phyloP scores from a whole-genome alignment of 2,329 filamentous ascomycete species.

The Botrytis cinerea region DNA sequence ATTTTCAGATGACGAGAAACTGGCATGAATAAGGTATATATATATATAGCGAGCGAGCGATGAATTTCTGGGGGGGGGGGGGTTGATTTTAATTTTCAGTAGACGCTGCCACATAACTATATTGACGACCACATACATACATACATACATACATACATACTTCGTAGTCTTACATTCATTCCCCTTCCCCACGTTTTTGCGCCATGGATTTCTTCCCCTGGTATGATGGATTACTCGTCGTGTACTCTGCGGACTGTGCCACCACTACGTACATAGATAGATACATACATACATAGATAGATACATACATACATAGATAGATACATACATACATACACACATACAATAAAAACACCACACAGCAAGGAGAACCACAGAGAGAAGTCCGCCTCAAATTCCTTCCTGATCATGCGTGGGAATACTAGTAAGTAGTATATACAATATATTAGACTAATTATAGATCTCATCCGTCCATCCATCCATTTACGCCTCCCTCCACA shows the following conservation, averaged over 20 bases:
- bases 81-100: too few species aligned
- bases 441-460: background rate
- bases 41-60: too few species aligned
- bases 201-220: background rate
- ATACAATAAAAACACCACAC: background rate
- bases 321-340: too few species aligned
- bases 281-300: too few species aligned
- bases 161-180: too few species aligned
- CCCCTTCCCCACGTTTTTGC: constrained; percentile 10
- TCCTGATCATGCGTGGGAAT: background rate
- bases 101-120: too few species aligned
- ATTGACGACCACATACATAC: background rate
- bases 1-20: too few species aligned
- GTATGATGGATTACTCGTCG: background rate
- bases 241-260: background rate
- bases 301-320: too few species aligned
- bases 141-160: too few species aligned
- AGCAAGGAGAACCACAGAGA: background rate
- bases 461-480: background rate
- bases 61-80: too few species aligned
- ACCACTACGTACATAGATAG: background rate
- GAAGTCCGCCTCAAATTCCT: background rate
- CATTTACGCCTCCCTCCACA: too few species aligned
- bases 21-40: too few species aligned
- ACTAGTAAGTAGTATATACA: background rate